Base-by-base conservation (phyloP, 345 rosid genomes). In the Dovyalis caffra region DNA sequence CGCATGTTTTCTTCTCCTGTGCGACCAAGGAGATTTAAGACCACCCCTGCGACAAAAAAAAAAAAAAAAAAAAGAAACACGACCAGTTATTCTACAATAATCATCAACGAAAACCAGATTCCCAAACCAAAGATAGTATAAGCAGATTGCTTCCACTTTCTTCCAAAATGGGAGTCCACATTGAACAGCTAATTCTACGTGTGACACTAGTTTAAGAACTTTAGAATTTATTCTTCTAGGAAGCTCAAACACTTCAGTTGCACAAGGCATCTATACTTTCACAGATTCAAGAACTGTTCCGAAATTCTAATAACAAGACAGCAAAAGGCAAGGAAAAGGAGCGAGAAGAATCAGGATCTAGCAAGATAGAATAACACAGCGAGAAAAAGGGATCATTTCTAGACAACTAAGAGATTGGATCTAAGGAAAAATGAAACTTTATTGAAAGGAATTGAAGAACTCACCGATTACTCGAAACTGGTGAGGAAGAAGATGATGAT, bases 11-110 rank as follows among this genome's bases (percentile, higher is more conserved):
- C 94, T 92, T 90, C 93, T 89, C 77, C 92, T 80, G 47, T 86
- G 92, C 2, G 97, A 91, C 99, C 97, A 95, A 35, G 97, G 99
- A 37, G 97, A 92, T 83, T 87, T 90, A 79, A 86, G 86, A 82
- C 88, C 80, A 15, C 92, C 90, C 82, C 97, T 95, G 87, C 38
- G 75, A 63, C 18, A 71, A 32, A 71, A 62, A 83, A 62, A 72
- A 65, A 75, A 64, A 75, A 64, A n/a, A 43, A 65, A 11, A 79
- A 35, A 16, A 25, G 43, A 26, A 74, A 29, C n/a, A n/a, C n/a
- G 23, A 16, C 18, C n/a, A 49, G 56, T 6, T 49, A 18, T 49
- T 49, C 20, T 7, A 49, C 18, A 20, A 47, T 33, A 15, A 18
- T 2, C 29, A 60, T 57, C 4, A 25, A 74, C 38, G 2, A 20